Conservation (phyloP, 352 stramenopile genomes). For the Globisporangium middletonii region DNA sequence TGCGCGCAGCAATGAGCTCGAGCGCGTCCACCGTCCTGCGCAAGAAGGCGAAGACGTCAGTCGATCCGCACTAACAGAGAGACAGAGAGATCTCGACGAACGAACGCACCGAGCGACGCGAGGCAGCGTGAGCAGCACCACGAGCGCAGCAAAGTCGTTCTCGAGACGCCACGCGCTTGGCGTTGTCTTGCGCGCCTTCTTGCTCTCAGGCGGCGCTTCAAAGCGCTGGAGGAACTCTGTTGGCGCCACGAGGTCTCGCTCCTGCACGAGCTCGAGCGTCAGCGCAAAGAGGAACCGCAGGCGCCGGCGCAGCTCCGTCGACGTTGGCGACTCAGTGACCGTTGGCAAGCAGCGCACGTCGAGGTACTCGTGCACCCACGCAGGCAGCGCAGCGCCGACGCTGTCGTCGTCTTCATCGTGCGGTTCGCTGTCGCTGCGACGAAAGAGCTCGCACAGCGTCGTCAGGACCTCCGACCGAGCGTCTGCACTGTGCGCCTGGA, state of each 20-base stretch:
- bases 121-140: conserved; percentile 60
- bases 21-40: conserved; percentile 49
- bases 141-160: conserved; percentile 57
- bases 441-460: conserved; percentile 16
- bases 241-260: conserved; percentile 37
- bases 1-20: conserved; percentile 41
- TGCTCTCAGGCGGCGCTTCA: conserved; percentile 8
- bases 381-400: conserved; percentile 15
- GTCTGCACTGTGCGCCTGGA: conserved; percentile 1
- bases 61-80: too few species aligned
- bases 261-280: conserved; percentile 41
- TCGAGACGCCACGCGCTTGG: conserved; percentile 25
- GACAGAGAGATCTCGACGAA: not conserved
- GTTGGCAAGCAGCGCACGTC: conserved; percentile 29
- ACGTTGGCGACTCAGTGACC: too few species aligned
- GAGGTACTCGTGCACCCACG: conserved; percentile 54
- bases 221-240: conserved; percentile 26
- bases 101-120: conserved; percentile 41
- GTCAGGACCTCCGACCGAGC: not conserved
- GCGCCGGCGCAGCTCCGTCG: conserved; percentile 14
- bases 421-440: not conserved
- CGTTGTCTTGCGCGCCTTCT: conserved; percentile 10
- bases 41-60: conserved; percentile 1
- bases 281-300: conserved; percentile 38
- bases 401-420: not conserved